Evolutionary conservation across 1,139 yeast species (phyloP).

Genomic region (Chernovozyma aurita): DNA sequence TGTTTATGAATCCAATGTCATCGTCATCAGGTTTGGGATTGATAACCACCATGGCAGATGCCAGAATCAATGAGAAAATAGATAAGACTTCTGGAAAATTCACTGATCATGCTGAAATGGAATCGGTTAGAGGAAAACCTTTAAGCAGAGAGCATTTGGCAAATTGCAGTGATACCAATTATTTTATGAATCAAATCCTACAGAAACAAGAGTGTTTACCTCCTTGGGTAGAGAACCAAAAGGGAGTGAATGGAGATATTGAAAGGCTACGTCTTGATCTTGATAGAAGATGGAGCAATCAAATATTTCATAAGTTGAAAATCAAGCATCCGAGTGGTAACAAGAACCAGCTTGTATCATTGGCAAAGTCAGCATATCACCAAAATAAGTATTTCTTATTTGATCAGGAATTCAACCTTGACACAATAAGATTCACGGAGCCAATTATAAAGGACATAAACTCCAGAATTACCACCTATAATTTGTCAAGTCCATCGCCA

Average conservation of each 20-base stretch:
- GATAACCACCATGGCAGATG: conserved; percentile 67
- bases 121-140: conserved; percentile 58
- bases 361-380: conserved; percentile 9
- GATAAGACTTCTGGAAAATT: conserved; percentile 61
- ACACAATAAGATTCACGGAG: conserved; percentile 31
- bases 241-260: conserved; percentile 47
- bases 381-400: conserved; percentile 19
- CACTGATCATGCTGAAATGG: conserved; percentile 38
- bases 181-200: conserved; percentile 50
- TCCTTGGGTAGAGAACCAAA: conserved; percentile 85
- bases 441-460: conserved; percentile 50
- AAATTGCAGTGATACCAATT: conserved; percentile 42
- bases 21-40: conserved; percentile 38
- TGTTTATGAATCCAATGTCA: conserved; percentile 35
- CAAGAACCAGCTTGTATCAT: conserved; percentile 3
- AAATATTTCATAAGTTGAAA: conserved; percentile 11
- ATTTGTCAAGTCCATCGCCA: conserved; percentile 69
- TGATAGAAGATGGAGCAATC: conserved; percentile 38
- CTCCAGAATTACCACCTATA: conserved; percentile 62
- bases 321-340: conserved; percentile 10
- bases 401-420: conserved; percentile 22
- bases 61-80: conserved; percentile 68
- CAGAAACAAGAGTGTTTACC: conserved; percentile 76
- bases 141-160: conserved; percentile 55
- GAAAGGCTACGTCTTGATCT: conserved; percentile 40